Conservation (phyloP, 176 grass and related monocot genomes). For the Melocanna baccifera region DNA sequence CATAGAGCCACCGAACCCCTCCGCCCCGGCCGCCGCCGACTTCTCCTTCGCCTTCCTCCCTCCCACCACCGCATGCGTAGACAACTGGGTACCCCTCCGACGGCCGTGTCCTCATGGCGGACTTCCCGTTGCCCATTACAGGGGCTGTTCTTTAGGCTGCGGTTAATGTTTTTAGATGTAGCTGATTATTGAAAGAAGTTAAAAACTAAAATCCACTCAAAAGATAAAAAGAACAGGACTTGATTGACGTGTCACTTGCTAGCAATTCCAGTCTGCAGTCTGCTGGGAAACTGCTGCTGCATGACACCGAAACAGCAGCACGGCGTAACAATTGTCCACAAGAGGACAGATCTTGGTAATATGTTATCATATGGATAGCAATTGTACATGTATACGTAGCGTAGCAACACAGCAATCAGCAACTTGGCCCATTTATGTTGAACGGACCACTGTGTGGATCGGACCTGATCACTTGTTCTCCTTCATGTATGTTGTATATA, state of each 20-base stretch:
- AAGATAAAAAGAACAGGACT: too few relatives aligned
- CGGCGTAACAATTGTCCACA: background rate
- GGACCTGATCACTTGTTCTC: background rate
- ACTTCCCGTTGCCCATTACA: too few relatives aligned
- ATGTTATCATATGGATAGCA: background rate
- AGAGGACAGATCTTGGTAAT: background rate
- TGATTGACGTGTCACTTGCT: background rate
- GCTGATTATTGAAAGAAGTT: too few relatives aligned
- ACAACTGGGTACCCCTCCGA: background rate
- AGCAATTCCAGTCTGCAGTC: background rate
- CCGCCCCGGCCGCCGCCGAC: constrained; percentile 22
- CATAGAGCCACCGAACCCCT: constrained; percentile 22
- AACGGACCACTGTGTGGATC: background rate
- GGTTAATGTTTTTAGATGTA: too few relatives aligned
- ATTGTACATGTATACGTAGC: background rate
- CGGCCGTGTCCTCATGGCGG: constrained; percentile 31
- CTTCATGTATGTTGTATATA: background rate
- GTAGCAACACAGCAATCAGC: background rate
- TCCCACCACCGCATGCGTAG: background rate
- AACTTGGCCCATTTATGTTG: constrained; percentile 1
- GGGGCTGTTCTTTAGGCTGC: too few relatives aligned
- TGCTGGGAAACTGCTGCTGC: background rate
- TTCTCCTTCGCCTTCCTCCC: constrained; percentile 30
- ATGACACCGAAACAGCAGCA: background rate
- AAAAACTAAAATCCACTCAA: too few relatives aligned